A percentile compares a stretch with the other conserved stretches of the same genome.
Conservation (phyloP, 306 rosid species). For the Gleditsia sinensis region DNA sequence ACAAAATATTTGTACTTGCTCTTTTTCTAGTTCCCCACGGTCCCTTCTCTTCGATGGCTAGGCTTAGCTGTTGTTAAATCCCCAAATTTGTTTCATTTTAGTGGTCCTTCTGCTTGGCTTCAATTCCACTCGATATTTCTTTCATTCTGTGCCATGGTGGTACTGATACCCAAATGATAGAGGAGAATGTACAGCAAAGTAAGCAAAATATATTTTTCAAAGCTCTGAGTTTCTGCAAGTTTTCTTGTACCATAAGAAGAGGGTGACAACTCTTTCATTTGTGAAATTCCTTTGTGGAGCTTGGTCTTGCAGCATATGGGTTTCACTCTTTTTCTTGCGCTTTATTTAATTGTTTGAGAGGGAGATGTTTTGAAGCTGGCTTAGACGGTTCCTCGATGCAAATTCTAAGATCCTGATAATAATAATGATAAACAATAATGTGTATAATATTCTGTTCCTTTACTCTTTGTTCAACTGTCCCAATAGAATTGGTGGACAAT, state of each 20-base stretch:
- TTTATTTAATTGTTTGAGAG: not conserved
- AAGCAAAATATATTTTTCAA: not conserved
- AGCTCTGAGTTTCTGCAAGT: constrained; percentile 9
- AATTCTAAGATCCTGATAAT: not conserved
- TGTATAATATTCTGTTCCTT: constrained; percentile 15
- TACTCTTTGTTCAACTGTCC: constrained; percentile 43
- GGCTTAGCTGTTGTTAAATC: not conserved
- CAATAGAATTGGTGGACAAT: constrained; percentile 2
- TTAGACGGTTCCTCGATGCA: constrained; percentile 26
- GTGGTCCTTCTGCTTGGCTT: constrained; percentile 2
- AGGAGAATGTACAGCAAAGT: constrained; percentile 1
- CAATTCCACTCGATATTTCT: not conserved
- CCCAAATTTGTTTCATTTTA: not conserved
- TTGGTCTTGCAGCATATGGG: constrained; percentile 10
- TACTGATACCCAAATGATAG: constrained; percentile 8
- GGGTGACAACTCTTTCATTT: not conserved
- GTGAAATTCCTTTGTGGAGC: not conserved
- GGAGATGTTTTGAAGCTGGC: constrained; percentile 20
- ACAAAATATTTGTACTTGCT: constrained; percentile 12
- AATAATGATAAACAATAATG: constrained; percentile 8
- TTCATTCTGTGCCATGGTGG: constrained; percentile 30
- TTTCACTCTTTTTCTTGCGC: no score
- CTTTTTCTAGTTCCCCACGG: not conserved
- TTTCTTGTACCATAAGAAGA: not conserved
- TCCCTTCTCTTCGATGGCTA: not conserved